Evolutionary conservation across 805 yeast genomes (phyloP), one percentile per base, ranked within the genome.

Genomic region (Yueomyces sp.): DNA sequence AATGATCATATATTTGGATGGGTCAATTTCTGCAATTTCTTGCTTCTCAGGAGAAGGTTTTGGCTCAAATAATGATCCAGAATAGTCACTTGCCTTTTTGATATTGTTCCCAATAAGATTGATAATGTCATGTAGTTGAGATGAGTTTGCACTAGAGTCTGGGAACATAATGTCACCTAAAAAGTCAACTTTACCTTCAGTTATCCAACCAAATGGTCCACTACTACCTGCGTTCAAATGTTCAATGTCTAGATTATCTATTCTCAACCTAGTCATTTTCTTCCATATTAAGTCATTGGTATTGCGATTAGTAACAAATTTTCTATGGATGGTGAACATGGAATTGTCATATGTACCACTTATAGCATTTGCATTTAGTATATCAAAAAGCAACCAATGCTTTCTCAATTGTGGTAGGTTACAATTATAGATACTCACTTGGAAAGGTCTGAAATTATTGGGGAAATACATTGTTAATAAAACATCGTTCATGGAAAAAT

Each of bases 191-290:
- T 78, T 78, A 11, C 99, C 98, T 48, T 76, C 73, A 4, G 85
- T 78, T 44, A 92, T 90, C 99, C 99, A 92, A 5, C 97, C 96
- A 62, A 92, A 86, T 9, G 97, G 95, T 0, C 99, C 98, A 44
- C 79, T 79, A 45, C 85, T 73, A 0, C 96, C 97, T 1, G 85
- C 76, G 57, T 92, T 92, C 45, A 92, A 64, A 62, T 92, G 97
- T 52, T 90, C 95, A 36, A 92, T 74, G 55, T 78, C 80, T 44
- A 92, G 73, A 30, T 86, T 79, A 57, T 92, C 97, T 36, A 88
- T 81, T 41, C 97, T 67, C 48, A 86, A 70, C 39, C 96, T 69
- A 2, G 90, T 85, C 9, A 83, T 75, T 45, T 80, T 69, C 47
- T 71, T 70, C 79, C 80, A 74, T 8, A 70, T 30, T 7, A 9